Evolutionary conservation across 1,284 basidiomycete genomes (phyloP).

Genomic region (Moesziomyces sp.): DNA sequence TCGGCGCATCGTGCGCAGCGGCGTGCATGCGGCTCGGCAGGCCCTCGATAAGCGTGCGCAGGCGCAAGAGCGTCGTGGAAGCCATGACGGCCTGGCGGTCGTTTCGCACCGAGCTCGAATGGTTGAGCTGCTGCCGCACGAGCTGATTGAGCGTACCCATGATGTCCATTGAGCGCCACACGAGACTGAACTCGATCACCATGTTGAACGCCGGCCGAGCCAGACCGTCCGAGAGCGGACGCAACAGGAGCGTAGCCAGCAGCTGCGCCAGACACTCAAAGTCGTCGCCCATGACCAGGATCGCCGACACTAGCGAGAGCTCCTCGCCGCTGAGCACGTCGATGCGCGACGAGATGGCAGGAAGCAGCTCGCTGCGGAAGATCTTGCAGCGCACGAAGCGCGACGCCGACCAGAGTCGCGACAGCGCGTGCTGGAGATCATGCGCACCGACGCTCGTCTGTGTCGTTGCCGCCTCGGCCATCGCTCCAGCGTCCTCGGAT

Average conservation of each 20-base stretch:
- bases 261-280: constrained; percentile 44
- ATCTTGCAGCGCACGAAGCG: constrained; percentile 50
- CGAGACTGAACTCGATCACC: constrained; percentile 35
- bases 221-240: constrained; percentile 31
- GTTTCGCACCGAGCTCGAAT: constrained; percentile 41
- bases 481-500: neutral
- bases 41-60: constrained; percentile 42
- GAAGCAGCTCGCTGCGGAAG: constrained; percentile 28
- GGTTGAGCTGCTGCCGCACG: constrained; percentile 49
- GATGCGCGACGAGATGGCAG: constrained; percentile 33
- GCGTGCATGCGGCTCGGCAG: constrained; percentile 22
- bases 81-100: constrained; percentile 47
- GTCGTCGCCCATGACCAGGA: constrained; percentile 33
- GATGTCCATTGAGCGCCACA: constrained; percentile 47
- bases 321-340: constrained; percentile 29
- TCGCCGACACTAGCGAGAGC: constrained; percentile 29
- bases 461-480: neutral
- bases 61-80: constrained; percentile 37
- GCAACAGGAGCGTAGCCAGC: constrained; percentile 28
- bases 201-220: constrained; percentile 40
- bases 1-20: constrained; percentile 2
- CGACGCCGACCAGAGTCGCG: constrained; percentile 56
- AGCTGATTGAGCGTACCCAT: constrained; percentile 46
- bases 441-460: neutral
- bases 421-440: constrained; percentile 11